These are phyloP conservation scores for Irineochytrium annulatum DNA, from an alignment of 192 early-diverging fungal genomes.

Conservation along the genomic window DNA sequence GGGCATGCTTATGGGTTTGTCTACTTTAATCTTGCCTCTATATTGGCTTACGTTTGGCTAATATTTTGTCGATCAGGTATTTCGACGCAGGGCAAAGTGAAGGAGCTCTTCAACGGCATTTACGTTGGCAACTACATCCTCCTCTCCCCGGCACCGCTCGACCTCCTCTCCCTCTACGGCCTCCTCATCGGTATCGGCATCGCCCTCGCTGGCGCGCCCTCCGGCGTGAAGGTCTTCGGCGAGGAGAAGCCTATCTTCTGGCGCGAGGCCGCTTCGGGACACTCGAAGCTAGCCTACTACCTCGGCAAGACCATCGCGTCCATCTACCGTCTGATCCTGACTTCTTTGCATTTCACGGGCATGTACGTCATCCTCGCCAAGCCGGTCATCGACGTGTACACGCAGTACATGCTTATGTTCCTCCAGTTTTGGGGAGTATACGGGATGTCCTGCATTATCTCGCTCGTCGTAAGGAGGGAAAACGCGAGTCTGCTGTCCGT, in stretches of 20 bases:
- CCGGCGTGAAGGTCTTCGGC: slow-evolving; percentile 48
- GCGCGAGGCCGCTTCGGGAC: slow-evolving; percentile 46
- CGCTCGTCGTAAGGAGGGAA: slow-evolving; percentile 32
- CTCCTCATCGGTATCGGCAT: slow-evolving; percentile 29
- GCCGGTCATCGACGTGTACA: slow-evolving; percentile 22
- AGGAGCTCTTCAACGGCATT: slow-evolving; percentile 22
- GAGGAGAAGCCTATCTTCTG: slow-evolving; percentile 46
- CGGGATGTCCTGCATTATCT: slow-evolving; percentile 38
- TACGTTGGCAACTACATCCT: slow-evolving; percentile 12
- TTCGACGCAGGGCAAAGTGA: slow-evolving; percentile 17
- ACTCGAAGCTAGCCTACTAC: slow-evolving; percentile 34
- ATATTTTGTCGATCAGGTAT: slow-evolving; percentile 1
- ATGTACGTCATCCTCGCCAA: slow-evolving; percentile 33
- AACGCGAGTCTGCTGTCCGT: slow-evolving; percentile 40
- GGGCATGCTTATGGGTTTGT: slow-evolving; percentile 36
- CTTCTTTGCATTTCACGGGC: slow-evolving; percentile 40
- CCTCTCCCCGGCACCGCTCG: slow-evolving; percentile 22
- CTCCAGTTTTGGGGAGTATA: slow-evolving; percentile 46
- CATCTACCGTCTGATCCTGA: slow-evolving; percentile 29
- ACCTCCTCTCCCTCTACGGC: slow-evolving; percentile 19
- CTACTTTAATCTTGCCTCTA: not conserved
- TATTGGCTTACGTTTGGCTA: not conserved
- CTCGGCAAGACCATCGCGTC: slow-evolving; percentile 41
- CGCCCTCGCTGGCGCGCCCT: slow-evolving; percentile 37
- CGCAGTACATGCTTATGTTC: slow-evolving; percentile 27